phyloP scores from a whole-genome alignment of 352 stramenopile species.

The Phytopythium oedochilum region DNA sequence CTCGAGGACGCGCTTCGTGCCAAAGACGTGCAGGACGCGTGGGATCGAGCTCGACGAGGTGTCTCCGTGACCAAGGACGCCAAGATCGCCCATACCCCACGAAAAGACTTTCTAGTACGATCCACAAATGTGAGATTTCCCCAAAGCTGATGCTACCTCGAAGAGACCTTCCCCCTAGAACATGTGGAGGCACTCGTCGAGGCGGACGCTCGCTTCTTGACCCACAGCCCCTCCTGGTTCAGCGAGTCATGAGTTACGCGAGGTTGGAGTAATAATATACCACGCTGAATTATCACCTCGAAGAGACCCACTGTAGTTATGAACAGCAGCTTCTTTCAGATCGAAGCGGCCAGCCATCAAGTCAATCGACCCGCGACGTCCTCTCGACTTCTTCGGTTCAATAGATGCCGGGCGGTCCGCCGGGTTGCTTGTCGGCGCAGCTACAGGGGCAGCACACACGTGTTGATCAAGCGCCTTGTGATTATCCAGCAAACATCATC shows the following conservation, averaged over 20 bases:
- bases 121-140: background rate
- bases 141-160: too few relatives aligned
- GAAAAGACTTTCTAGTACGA: conserved; percentile 42
- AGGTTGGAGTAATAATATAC: too few relatives aligned
- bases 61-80: conserved; percentile 54
- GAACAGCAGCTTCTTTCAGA: conserved; percentile 15
- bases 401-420: conserved; percentile 6
- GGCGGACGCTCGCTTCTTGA: too few relatives aligned
- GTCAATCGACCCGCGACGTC: conserved; percentile 12
- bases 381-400: conserved; percentile 10
- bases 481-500: background rate
- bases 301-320: conserved; percentile 37
- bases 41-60: conserved; percentile 30
- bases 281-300: too few relatives aligned
- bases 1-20: conserved; percentile 41
- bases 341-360: conserved; percentile 10
- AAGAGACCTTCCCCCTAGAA: too few relatives aligned
- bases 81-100: conserved; percentile 60
- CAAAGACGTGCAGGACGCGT: conserved; percentile 50
- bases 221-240: too few relatives aligned
- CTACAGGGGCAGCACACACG: background rate
- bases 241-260: too few relatives aligned
- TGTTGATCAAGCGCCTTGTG: background rate
- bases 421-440: conserved; percentile 9
- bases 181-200: too few relatives aligned